Evolutionary conservation across 306 rosid genomes (phyloP).

Genomic region (Lablab purpureus): DNA sequence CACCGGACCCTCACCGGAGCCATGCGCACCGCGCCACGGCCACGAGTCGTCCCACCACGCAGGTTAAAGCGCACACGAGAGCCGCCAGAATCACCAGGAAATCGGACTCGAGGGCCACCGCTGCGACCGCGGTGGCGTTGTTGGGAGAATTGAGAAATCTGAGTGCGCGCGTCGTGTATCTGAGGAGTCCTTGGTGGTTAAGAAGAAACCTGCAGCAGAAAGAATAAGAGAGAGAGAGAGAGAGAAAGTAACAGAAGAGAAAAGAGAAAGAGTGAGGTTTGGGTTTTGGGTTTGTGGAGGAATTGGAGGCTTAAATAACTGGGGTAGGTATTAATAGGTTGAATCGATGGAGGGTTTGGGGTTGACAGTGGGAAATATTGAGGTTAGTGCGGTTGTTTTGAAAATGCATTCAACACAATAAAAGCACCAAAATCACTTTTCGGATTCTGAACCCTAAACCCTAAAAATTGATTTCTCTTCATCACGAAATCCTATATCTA

Average conservation of each 20-base stretch:
- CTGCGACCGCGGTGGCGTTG: background rate
- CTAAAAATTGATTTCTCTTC: too few relatives aligned
- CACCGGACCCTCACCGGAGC: constrained; percentile 64
- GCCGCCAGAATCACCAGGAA: constrained; percentile 82
- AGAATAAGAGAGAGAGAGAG: background rate
- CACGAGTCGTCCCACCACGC: constrained; percentile 74
- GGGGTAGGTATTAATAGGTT: constrained; percentile 50
- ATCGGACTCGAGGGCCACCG: constrained; percentile 63
- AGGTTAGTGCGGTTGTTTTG: constrained; percentile 34
- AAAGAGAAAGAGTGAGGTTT: background rate
- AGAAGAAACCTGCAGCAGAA: too few relatives aligned
- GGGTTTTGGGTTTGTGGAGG: constrained; percentile 20
- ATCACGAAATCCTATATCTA: too few relatives aligned
- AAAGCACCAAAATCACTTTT: too few relatives aligned
- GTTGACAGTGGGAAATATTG: background rate
- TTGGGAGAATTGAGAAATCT: constrained; percentile 49
- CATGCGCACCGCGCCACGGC: constrained; percentile 90
- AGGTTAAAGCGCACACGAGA: constrained; percentile 76
- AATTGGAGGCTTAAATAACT: constrained; percentile 40
- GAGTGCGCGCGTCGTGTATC: constrained; percentile 54
- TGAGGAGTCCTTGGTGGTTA: too few relatives aligned
- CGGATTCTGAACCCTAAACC: too few relatives aligned
- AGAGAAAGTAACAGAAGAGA: too few relatives aligned
- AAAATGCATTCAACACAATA: too few relatives aligned
- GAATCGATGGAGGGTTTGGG: constrained; percentile 34